Evolutionary conservation across 352 stramenopile species (phyloP), one percentile per base, ranked within the genome.

Genomic region (Pythium aphanidermatum): DNA sequence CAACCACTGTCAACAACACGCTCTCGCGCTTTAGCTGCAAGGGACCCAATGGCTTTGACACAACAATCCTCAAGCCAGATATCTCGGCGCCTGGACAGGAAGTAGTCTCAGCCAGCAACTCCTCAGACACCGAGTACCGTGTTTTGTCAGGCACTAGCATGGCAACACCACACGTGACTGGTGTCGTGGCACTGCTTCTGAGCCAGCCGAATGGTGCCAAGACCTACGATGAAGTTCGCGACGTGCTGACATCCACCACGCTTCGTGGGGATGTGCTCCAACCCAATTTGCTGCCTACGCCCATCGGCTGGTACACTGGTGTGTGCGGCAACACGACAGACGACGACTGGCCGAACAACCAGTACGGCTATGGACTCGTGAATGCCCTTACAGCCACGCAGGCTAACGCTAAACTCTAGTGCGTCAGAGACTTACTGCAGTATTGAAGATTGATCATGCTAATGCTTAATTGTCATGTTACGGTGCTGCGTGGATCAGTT

Each of bases 401-500:
- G 40, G 34, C 17, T 35, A n/a, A 14, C 39, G 42, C 40, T 17
- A 27, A 16, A 16, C 24, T 35, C n/a, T 46, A 7, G 24, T n/a
- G n/a, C n/a, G n/a, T n/a, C n/a, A n/a, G n/a, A n/a, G n/a, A n/a
- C n/a, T n/a, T n/a, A 35, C 13, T 20, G 1, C 5, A 3, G 23
- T 63, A n/a, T n/a, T n/a, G n/a, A n/a, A n/a, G n/a, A n/a, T n/a
- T n/a, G n/a, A n/a, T n/a, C n/a, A n/a, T n/a, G n/a, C n/a, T n/a
- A n/a, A n/a, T n/a, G n/a, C n/a, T n/a, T n/a, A n/a, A n/a, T n/a
- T n/a, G n/a, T n/a, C n/a, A n/a, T n/a, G 7, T 24, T 28, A 55
- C 17, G 42, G 44, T 35, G 72, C 62, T 12, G 57, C 40, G 19
- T 55, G 65, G 29, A 69, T 47, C 21, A 89, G 27, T 29, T 86